Conservation (phyloP, 1,284 basidiomycete species). For the Kalmanozyma brasiliensis region DNA sequence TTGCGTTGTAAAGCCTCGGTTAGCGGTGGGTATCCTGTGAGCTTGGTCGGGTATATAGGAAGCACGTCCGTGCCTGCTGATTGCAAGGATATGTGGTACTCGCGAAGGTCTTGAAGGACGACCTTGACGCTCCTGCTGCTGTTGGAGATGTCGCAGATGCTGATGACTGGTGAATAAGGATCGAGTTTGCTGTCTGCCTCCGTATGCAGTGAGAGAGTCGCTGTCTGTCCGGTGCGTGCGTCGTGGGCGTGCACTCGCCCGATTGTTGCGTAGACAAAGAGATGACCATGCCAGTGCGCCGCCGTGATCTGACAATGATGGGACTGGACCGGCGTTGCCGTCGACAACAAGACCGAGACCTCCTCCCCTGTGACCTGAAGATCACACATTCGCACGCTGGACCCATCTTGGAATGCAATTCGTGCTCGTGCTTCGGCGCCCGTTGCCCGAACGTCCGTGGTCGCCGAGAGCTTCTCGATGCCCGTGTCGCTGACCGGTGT, state of each 20-base stretch:
- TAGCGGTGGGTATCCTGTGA: constrained; percentile 34
- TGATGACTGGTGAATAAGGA: constrained; percentile 22
- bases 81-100: constrained; percentile 11
- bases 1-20: constrained; percentile 30
- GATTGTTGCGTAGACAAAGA: constrained; percentile 27
- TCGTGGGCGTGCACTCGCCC: constrained; percentile 20
- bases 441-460: not conserved
- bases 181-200: constrained; percentile 11
- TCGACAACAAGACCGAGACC: constrained; percentile 3
- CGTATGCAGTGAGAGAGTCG: not conserved
- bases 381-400: constrained; percentile 17
- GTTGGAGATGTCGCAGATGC: constrained; percentile 8
- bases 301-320: constrained; percentile 20
- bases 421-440: constrained; percentile 5
- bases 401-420: constrained; percentile 30
- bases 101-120: constrained; percentile 32
- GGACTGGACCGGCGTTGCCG: constrained; percentile 1
- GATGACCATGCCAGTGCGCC: constrained; percentile 26
- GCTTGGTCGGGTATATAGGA: constrained; percentile 9
- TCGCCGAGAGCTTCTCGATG: constrained; percentile 19
- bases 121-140: not conserved
- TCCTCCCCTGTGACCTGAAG: constrained; percentile 3
- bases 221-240: not conserved
- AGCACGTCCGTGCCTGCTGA: not conserved
- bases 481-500: constrained; percentile 17